Conservation (phyloP, 208 protist genomes). For the Borovskyia barvae region DNA sequence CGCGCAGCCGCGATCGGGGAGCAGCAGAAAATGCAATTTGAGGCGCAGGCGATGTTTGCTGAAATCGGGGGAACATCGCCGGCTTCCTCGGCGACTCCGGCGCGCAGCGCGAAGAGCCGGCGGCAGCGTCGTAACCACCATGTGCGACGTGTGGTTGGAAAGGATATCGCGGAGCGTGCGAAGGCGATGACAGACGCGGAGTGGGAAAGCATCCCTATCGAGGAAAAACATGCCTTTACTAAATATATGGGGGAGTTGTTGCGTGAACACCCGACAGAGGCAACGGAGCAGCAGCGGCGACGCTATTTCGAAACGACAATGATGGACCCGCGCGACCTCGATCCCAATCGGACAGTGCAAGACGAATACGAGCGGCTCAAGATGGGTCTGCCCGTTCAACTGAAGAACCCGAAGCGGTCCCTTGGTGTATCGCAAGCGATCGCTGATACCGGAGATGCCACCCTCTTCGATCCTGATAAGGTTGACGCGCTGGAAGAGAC, state of each 20-base stretch:
- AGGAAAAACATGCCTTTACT: constrained; percentile 78
- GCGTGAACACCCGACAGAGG: constrained; percentile 59
- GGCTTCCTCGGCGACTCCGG: neutral
- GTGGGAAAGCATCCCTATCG: constrained; percentile 75
- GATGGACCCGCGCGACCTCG: constrained; percentile 64
- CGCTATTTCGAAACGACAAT: constrained; percentile 87
- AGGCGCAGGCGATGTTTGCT: constrained; percentile 61
- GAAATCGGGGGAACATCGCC: constrained; percentile 27
- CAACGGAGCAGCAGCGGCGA: constrained; percentile 81
- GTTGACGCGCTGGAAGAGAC: constrained; percentile 70
- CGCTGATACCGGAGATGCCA: constrained; percentile 66
- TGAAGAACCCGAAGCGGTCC: constrained; percentile 68
- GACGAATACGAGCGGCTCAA: constrained; percentile 82
- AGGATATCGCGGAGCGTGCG: constrained; percentile 55
- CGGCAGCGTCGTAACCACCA: constrained; percentile 38
- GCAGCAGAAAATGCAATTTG: constrained; percentile 35
- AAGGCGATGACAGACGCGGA: constrained; percentile 76
- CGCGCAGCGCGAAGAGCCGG: constrained; percentile 27
- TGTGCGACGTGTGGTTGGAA: constrained; percentile 28
- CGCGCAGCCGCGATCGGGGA: constrained; percentile 25
- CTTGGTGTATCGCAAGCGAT: constrained; percentile 78
- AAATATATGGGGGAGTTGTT: constrained; percentile 68
- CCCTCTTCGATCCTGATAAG: constrained; percentile 70
- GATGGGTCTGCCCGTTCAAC: constrained; percentile 68
- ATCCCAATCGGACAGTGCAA: constrained; percentile 50